Conservation (phyloP, 148 eudicot species). For the Rhododendron henanense region DNA sequence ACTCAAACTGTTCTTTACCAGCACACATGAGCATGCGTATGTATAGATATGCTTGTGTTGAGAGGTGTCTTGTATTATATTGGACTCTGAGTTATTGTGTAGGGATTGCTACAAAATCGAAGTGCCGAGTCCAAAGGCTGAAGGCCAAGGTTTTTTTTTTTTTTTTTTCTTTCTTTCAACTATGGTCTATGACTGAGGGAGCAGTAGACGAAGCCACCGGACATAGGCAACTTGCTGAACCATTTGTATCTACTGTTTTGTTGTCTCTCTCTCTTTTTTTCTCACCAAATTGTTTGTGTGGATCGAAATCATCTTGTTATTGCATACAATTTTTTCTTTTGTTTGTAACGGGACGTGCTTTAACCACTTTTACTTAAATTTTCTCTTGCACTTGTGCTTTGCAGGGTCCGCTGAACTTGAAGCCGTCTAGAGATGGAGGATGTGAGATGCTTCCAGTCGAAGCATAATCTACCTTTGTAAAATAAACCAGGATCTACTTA, state of each 20-base stretch:
- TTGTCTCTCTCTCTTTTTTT: neutral
- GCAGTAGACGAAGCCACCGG: neutral
- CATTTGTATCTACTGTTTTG: neutral
- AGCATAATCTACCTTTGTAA: neutral
- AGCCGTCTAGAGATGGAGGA: neutral
- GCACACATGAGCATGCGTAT: too few species aligned
- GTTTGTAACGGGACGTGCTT: neutral
- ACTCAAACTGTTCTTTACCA: neutral
- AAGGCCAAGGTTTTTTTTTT: neutral
- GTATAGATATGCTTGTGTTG: too few species aligned
- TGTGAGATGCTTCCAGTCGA: neutral
- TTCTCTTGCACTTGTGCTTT: neutral
- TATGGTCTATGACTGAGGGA: neutral
- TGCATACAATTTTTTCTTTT: neutral
- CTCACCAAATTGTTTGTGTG: neutral
- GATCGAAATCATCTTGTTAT: neutral
- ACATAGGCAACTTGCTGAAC: neutral
- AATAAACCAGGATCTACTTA: neutral
- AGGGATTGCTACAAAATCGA: neutral
- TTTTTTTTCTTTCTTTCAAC: neutral
- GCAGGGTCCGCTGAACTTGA: conserved; percentile 10
- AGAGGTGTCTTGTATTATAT: neutral
- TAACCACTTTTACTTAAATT: neutral
- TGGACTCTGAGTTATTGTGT: neutral
- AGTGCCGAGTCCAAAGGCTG: neutral